Base-by-base conservation (phyloP, 192 early-diverging fungal species). In the Podila verticillata region DNA sequence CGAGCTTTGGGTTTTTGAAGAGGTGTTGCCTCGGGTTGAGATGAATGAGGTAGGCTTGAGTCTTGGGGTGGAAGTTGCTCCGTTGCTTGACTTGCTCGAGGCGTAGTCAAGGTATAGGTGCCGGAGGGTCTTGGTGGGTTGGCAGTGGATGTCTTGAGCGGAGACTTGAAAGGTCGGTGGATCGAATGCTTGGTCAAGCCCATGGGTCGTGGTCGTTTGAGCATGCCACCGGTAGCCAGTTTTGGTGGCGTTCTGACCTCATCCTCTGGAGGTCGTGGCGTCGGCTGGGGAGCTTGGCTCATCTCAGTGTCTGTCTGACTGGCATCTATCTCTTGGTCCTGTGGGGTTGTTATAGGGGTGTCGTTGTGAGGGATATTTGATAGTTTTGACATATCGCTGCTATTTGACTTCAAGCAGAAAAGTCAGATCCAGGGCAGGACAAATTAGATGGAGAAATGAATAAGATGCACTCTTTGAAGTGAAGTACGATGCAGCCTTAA, bases 141-240 rank as follows among this genome's bases (percentile, higher is more conserved):
- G 17, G 6, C 7, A 19, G 30, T 31, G 15, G 58, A 60, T 17
- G 1, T 24, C 12, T 32, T 28, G 58, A 60, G 15, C 3, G 58
- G 58, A 30, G 58, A 60, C 30, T 28, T 60, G 58, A 60, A 60
- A 10, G 58, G 58, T 19, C 30, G 58, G 29, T 60, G 58, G 22
- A 60, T 60, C 51, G 51, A 54, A 26, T 54, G 51, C 51, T 54
- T 54, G 6, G 51, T 54, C 51, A 54, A 5, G 22, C 24, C 22
- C 24, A 10, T 54, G 51, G 51, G 51, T 7, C 51, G 20, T 54
- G 51, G 51, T 12, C 30, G 15, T 26, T 32, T 60, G 58, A 60
- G 15, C 30, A 30, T 24, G 58, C 58, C 30, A 19, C 58, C 5
- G 1, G 26, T 60, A 60, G 22, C 17, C 13, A 7, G 7, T 15